Percentiles rank a stretch among this genome's conserved stretches.
These are phyloP conservation scores for Chloranthus sessilifolius DNA, from an alignment of 164 flowering plant genomes.

Conservation along the genomic window DNA sequence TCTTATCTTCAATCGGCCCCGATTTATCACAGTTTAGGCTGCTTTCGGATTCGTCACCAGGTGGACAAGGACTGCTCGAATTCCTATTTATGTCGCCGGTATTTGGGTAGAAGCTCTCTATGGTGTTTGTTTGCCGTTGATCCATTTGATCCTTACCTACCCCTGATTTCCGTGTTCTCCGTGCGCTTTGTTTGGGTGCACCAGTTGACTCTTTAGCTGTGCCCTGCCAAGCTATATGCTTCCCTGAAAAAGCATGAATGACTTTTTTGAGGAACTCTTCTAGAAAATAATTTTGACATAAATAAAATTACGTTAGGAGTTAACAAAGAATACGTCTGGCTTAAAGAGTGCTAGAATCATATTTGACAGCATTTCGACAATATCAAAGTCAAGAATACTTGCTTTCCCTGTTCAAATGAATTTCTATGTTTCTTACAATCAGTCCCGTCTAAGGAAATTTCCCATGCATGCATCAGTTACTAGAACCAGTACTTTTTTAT, in stretches of 20 bases:
- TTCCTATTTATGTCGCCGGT: not conserved
- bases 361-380: too few relatives aligned
- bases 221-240: not conserved
- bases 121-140: not conserved
- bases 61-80: not conserved
- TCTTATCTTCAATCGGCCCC: not conserved
- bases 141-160: slow-evolving; percentile 4
- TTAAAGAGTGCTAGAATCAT: too few relatives aligned
- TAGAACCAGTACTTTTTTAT: too few relatives aligned
- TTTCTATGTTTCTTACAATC: too few relatives aligned
- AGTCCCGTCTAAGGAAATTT: too few relatives aligned
- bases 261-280: too few relatives aligned
- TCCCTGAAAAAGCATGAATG: slow-evolving; percentile 4
- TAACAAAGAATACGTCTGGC: too few relatives aligned
- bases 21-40: not conserved
- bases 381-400: too few relatives aligned
- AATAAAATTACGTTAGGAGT: too few relatives aligned
- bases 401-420: too few relatives aligned
- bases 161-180: slow-evolving; percentile 1
- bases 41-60: not conserved
- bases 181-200: not conserved
- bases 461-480: too few relatives aligned
- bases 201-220: not conserved
- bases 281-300: too few relatives aligned
- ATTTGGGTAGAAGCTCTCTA: not conserved